Base-by-base conservation (phyloP, 225 moss, liverwort and hornwort genomes). In the Marchantia polymorpha region DNA sequence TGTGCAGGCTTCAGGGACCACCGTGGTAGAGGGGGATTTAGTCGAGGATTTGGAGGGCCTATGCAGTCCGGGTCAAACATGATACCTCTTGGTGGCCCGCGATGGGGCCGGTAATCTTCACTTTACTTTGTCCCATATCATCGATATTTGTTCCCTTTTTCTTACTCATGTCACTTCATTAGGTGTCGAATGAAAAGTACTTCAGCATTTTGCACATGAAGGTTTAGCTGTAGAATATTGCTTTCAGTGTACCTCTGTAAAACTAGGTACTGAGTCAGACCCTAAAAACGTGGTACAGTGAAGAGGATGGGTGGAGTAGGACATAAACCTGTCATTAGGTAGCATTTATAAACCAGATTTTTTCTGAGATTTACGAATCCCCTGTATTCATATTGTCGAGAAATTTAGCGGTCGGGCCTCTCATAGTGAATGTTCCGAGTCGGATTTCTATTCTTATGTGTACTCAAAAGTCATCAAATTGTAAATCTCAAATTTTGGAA, bases 41-140 rank as follows among this genome's bases (percentile, higher is more conserved):
- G 96, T 51, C 91, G 96, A 69, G 94, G 93, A 10, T 97, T 92
- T 88, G 88, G 92, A 63, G 92, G 89, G 30, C 89, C 94, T 14
- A 91, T 88, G 82, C 96, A 97, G 79, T 97, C 96, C 77, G 94
- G 96, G 75, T 97, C 96, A 73, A 97, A 97, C 83, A 90, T 90
- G 80, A 92, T 92, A 80, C 94, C 94, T 77, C 94, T 97, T 85
- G 96, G 96, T 81, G 96, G 94, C 86, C 94, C 90, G 88, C 86
- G 91, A 84, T 96, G 94, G 92, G 91, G 94, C 86, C 94, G 96
- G 92, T 96, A 94, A 92, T 52, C 77, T 78, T 50, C 55, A 39
- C 65, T 79, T 46, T 77, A 39, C 50, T 69, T 68, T 81, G 73
- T 50, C 55, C 50, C 15, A 70, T 72, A 26, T 46, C 59, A 22